These are phyloP conservation scores for Podaxis carcinomalis DNA, from an alignment of 768 basidiomycete species.

Conservation along the genomic window DNA sequence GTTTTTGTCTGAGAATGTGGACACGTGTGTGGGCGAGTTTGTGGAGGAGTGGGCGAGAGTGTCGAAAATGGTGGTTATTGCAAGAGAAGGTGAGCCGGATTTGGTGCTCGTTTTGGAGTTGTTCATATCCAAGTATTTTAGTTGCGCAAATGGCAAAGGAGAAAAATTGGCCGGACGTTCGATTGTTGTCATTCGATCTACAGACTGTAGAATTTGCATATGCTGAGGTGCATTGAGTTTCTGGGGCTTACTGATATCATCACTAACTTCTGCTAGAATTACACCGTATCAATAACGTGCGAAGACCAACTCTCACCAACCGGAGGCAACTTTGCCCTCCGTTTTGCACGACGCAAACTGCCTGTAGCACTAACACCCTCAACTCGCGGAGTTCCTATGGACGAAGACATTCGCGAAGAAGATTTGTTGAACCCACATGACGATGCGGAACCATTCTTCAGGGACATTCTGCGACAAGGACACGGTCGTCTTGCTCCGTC, in stretches of 20 bases:
- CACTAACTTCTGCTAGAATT: slow-evolving; percentile 42
- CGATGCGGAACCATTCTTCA: slow-evolving; percentile 72
- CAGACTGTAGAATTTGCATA: slow-evolving; percentile 92
- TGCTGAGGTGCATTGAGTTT: slow-evolving; percentile 40
- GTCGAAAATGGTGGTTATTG: slow-evolving; percentile 92
- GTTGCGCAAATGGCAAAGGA: slow-evolving; percentile 82
- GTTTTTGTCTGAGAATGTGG: slow-evolving; percentile 82
- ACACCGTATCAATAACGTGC: slow-evolving; percentile 74
- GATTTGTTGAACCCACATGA: slow-evolving; percentile 68
- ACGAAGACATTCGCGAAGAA: slow-evolving; percentile 15
- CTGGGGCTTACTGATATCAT: background rate
- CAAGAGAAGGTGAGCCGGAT: slow-evolving; percentile 65
- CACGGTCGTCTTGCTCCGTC: slow-evolving; percentile 64
- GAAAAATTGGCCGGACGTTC: slow-evolving; percentile 68
- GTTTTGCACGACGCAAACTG: slow-evolving; percentile 51
- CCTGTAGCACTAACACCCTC: background rate
- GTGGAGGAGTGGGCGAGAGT: slow-evolving; percentile 90
- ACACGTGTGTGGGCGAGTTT: slow-evolving; percentile 87
- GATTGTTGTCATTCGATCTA: slow-evolving; percentile 85
- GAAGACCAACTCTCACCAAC: slow-evolving; percentile 67
- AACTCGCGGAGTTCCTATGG: slow-evolving; percentile 20
- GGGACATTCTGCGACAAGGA: slow-evolving; percentile 59
- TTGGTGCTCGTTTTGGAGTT: background rate
- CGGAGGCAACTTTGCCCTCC: slow-evolving; percentile 69
- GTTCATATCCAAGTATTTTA: slow-evolving; percentile 21